Conservation (phyloP, 179 eudicot species). For the Silene coronaria region DNA sequence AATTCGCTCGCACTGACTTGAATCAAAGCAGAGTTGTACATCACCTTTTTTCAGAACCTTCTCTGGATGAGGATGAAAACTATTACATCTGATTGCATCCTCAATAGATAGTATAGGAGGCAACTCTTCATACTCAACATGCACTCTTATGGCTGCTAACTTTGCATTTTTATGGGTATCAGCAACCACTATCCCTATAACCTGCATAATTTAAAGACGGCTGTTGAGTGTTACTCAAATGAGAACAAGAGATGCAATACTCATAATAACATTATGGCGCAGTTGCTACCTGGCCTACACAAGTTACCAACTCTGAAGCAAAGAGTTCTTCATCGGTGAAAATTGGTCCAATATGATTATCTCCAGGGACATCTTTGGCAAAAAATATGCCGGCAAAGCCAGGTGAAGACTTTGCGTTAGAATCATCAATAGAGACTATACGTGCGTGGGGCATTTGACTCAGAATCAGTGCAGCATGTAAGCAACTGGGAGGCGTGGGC, state of each 20-base stretch:
- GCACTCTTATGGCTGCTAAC: constrained; percentile 78
- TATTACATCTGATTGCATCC: constrained; percentile 58
- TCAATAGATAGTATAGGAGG: constrained; percentile 79
- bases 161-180: constrained; percentile 95
- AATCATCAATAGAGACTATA: constrained; percentile 75
- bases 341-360: constrained; percentile 66
- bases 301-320: constrained; percentile 84
- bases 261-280: background rate
- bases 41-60: constrained; percentile 65
- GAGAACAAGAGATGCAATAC: background rate
- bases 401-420: constrained; percentile 62
- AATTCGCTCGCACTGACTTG: constrained; percentile 74
- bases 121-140: constrained; percentile 75
- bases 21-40: constrained; percentile 69
- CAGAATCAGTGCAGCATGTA: constrained; percentile 78
- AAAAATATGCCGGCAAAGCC: constrained; percentile 78
- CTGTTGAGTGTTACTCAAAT: background rate
- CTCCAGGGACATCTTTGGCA: constrained; percentile 80
- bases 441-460: constrained; percentile 96
- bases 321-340: constrained; percentile 84
- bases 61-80: constrained; percentile 79
- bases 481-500: constrained; percentile 69
- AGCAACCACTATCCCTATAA: constrained; percentile 86
- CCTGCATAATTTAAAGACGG: constrained; percentile 38
- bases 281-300: constrained; percentile 81